Percentiles rank a stretch among this genome's conserved stretches.
phyloP scores from a whole-genome alignment of 306 rosid genomes.

The Trifolium pratense region DNA sequence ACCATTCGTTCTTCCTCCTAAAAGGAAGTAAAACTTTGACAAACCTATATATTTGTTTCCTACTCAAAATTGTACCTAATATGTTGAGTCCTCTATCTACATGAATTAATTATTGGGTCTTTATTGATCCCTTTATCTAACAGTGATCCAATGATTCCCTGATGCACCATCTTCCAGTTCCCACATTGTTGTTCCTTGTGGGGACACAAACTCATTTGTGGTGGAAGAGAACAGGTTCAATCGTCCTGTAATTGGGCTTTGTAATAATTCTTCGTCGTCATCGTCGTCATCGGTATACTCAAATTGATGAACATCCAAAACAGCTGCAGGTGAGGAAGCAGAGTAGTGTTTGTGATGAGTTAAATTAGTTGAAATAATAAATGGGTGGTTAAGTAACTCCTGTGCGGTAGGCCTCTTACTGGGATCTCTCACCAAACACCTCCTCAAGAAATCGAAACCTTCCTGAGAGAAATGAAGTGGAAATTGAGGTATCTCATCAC shows the following conservation, averaged over 20 bases:
- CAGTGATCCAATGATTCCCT: constrained; percentile 59
- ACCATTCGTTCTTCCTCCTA: not conserved
- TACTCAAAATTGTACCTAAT: not conserved
- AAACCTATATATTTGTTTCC: constrained; percentile 44
- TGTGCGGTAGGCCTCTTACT: constrained; percentile 49
- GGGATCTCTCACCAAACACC: constrained; percentile 63
- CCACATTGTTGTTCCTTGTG: constrained; percentile 8
- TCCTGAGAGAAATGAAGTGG: constrained; percentile 55
- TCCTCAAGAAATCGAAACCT: constrained; percentile 62
- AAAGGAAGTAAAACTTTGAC: constrained; percentile 28
- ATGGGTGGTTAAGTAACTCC: constrained; percentile 61
- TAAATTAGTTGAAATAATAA: constrained; percentile 46
- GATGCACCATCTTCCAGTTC: constrained; percentile 45
- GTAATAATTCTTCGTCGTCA: constrained; percentile 21
- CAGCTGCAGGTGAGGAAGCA: constrained; percentile 56
- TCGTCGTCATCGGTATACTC: constrained; percentile 38
- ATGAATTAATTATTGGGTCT: not conserved
- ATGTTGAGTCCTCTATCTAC: constrained; percentile 19
- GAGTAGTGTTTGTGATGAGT: not conserved
- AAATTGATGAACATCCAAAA: constrained; percentile 44
- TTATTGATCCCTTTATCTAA: constrained; percentile 47
- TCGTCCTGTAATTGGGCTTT: constrained; percentile 6
- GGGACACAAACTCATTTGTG: constrained; percentile 41
- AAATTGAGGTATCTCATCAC: constrained; percentile 51
- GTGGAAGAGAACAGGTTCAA: not conserved